phyloP scores from a whole-genome alignment of 202 grass and related monocot species.

The Brachypodium distachyon region DNA sequence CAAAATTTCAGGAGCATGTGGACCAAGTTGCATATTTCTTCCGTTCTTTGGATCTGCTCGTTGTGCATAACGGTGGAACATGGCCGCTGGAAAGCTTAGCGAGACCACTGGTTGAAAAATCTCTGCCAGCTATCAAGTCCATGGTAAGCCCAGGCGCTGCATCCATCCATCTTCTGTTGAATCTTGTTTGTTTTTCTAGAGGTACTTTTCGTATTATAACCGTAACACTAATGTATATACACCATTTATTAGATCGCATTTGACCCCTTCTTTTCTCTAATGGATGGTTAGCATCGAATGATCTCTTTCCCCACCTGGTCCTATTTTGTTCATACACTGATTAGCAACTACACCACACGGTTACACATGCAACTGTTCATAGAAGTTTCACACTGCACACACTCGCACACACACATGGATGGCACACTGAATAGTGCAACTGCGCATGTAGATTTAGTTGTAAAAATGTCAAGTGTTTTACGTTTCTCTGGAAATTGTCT shows the following conservation, averaged over 20 bases:
- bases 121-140: slow-evolving; percentile 56
- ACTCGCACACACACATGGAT: no score
- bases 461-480: not conserved
- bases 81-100: slow-evolving; percentile 80
- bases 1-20: slow-evolving; percentile 48
- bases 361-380: not conserved
- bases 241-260: not conserved
- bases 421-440: not conserved
- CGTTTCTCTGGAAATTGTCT: not conserved
- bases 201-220: not conserved
- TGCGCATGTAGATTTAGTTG: not conserved
- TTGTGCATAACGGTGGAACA: slow-evolving; percentile 50
- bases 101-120: slow-evolving; percentile 57
- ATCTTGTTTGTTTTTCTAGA: not conserved
- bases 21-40: slow-evolving; percentile 74
- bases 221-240: not conserved
- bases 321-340: no score
- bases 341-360: not conserved
- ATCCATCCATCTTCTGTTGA: not conserved
- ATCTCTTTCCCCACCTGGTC: no score
- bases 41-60: slow-evolving; percentile 53
- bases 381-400: slow-evolving; percentile 1
- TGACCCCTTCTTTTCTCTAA: not conserved
- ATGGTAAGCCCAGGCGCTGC: slow-evolving; percentile 41
- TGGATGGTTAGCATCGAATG: not conserved